Conservation (phyloP, 192 early-diverging fungal genomes). For the Backusella liffmaniae region DNA sequence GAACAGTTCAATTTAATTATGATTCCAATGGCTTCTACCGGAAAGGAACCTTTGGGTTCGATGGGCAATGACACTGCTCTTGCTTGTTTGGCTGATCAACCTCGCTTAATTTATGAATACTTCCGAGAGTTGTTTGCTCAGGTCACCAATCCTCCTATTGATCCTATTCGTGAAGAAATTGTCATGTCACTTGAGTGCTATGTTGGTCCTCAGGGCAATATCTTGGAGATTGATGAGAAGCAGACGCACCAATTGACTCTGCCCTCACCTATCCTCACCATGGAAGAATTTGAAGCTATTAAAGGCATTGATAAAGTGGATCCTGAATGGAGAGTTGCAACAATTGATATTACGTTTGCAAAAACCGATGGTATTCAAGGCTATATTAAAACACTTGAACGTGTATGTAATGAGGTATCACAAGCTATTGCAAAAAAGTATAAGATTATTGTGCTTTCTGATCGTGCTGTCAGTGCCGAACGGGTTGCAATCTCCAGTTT, state of each 20-base stretch:
- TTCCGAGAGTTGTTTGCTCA: slow-evolving; percentile 98
- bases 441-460: slow-evolving; percentile 86
- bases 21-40: slow-evolving; percentile 81
- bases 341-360: slow-evolving; percentile 88
- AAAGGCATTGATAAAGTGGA: slow-evolving; percentile 64
- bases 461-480: slow-evolving; percentile 59
- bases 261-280: slow-evolving; percentile 85
- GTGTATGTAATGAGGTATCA: slow-evolving; percentile 82
- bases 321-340: slow-evolving; percentile 76
- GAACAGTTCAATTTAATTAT: slow-evolving; percentile 93
- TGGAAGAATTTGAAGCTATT: slow-evolving; percentile 80
- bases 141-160: slow-evolving; percentile 98
- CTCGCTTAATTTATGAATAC: slow-evolving; percentile 94
- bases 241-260: slow-evolving; percentile 83
- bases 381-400: slow-evolving; percentile 80
- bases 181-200: slow-evolving; percentile 98
- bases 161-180: slow-evolving; percentile 97
- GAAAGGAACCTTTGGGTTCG: slow-evolving; percentile 98
- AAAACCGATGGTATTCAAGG: slow-evolving; percentile 74
- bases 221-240: slow-evolving; percentile 81
- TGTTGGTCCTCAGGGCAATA: slow-evolving; percentile 94
- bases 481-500: slow-evolving; percentile 84
- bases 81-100: slow-evolving; percentile 89
- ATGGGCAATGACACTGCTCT: slow-evolving; percentile 98
- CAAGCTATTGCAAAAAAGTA: slow-evolving; percentile 76